Evolutionary conservation across 176 grass and related monocot genomes (phyloP).

Genomic region (Rhynchospora breviuscula): DNA sequence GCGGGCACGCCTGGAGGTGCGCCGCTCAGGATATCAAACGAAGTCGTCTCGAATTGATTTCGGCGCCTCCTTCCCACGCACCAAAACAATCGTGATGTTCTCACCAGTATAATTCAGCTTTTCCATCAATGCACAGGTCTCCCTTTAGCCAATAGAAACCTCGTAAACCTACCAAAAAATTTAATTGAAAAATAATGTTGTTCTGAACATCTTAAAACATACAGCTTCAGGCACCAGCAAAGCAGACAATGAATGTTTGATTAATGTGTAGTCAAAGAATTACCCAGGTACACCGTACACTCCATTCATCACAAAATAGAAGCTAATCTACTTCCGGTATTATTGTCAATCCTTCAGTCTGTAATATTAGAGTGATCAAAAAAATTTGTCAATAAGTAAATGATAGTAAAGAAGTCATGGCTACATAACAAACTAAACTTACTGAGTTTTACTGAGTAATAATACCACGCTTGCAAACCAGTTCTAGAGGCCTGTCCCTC

Average conservation of each 20-base stretch:
- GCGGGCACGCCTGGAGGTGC: constrained; percentile 81
- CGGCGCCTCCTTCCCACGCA: constrained; percentile 90
- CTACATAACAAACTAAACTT: constrained; percentile 21
- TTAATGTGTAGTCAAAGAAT: background rate
- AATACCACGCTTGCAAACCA: constrained; percentile 73
- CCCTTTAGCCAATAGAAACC: constrained; percentile 89
- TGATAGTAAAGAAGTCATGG: constrained; percentile 6
- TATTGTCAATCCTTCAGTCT: constrained; percentile 76
- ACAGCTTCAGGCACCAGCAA: background rate
- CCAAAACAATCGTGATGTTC: constrained; percentile 71
- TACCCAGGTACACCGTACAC: constrained; percentile 2
- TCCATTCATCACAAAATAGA: constrained; percentile 93
- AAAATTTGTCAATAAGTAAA: constrained; percentile 10
- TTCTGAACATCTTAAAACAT: background rate
- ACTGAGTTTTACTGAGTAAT: constrained; percentile 83
- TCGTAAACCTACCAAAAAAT: constrained; percentile 58
- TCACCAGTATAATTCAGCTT: constrained; percentile 77
- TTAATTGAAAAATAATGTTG: constrained; percentile 13
- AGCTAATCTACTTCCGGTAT: constrained; percentile 66
- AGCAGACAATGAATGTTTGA: background rate
- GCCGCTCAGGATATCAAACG: constrained; percentile 59
- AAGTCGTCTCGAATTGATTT: constrained; percentile 76
- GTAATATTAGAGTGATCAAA: constrained; percentile 29
- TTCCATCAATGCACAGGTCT: constrained; percentile 70
- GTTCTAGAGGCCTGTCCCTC: constrained; percentile 69